Evolutionary conservation across 192 early-diverging fungal genomes (phyloP).

Genomic region (Backusella macrospora): DNA sequence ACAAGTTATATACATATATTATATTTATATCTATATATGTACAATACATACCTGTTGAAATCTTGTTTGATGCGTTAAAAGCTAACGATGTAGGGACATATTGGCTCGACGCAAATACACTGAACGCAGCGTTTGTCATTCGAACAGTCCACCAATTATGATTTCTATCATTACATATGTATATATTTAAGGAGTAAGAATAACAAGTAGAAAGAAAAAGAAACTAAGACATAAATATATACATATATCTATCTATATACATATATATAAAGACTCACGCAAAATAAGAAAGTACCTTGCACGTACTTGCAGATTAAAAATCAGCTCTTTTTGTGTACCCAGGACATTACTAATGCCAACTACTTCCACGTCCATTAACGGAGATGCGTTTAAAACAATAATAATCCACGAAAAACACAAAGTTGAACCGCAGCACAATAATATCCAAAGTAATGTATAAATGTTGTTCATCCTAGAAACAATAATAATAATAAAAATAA

Average conservation of each 20-base stretch:
- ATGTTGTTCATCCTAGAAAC: neutral
- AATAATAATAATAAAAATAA: neutral
- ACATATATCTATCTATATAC: no score
- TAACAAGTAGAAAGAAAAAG: neutral
- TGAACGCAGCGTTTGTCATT: conserved; percentile 57
- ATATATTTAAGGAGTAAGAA: neutral
- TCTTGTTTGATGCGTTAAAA: neutral
- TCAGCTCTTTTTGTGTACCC: conserved; percentile 65
- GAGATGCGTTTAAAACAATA: conserved; percentile 23
- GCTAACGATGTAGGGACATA: conserved; percentile 23
- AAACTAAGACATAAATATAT: neutral
- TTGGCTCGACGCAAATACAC: conserved; percentile 64
- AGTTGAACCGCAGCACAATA: conserved; percentile 5
- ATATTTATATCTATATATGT: neutral
- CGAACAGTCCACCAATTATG: conserved; percentile 59
- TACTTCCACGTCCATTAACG: conserved; percentile 28
- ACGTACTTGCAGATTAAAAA: conserved; percentile 64
- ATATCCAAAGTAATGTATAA: conserved; percentile 14
- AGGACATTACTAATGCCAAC: conserved; percentile 59
- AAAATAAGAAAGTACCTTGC: conserved; percentile 34
- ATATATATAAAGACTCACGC: neutral
- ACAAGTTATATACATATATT: neutral
- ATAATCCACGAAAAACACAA: conserved; percentile 12
- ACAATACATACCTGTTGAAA: neutral
- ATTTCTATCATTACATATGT: conserved; percentile 40